Evolutionary conservation across 805 yeast genomes (phyloP), one percentile per base, ranked within the genome.

Genomic region (Spathaspora arborariae): DNA sequence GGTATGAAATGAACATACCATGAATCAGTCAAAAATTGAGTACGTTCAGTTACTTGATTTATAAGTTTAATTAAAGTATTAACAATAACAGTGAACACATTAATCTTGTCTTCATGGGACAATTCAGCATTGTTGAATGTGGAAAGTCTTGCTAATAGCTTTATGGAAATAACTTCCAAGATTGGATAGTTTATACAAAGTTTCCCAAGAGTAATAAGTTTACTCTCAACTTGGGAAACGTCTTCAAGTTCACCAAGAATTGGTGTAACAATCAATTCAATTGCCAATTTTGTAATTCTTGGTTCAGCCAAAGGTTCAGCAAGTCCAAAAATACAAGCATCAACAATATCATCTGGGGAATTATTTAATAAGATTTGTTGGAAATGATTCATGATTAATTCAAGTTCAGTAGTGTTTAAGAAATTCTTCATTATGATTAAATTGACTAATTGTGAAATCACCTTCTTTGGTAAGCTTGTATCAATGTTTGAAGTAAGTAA

Each of bases 401-500:
- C 76, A 21, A 79, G 61, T 53, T 89, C 96, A 44, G 78, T 78
- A 3, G 56, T 51, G 13, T 63, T 62, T 41, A 89, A 64, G 52
- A 79, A 82, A 1, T 65, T 67, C 2, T 65, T 62, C 53, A 86
- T 65, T 24, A 71, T 65, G 7, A 82, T 68, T 38, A 88, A 57
- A 43, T 80, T 79, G 0, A 81, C 73, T 43, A 89, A 72, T 39
- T 85, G 87, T 45, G 79, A 79, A 22, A 86, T 68, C 1, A 94
- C 79, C 36, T 84, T 67, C 21, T 85, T 74, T 56, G 89, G 75
- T 47, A 89, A 70, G 1, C 90, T 79, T 9, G 82, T 82, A 56
- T 88, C 96, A 24, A 79, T 66, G 27, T 74, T 75, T 0, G 96
- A 81, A 59, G 84, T 78, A 42, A 91, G 70, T 4, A 88, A 75